phyloP scores from a whole-genome alignment of 106 monocot genomes.

The Phalaenopsis equestris region DNA sequence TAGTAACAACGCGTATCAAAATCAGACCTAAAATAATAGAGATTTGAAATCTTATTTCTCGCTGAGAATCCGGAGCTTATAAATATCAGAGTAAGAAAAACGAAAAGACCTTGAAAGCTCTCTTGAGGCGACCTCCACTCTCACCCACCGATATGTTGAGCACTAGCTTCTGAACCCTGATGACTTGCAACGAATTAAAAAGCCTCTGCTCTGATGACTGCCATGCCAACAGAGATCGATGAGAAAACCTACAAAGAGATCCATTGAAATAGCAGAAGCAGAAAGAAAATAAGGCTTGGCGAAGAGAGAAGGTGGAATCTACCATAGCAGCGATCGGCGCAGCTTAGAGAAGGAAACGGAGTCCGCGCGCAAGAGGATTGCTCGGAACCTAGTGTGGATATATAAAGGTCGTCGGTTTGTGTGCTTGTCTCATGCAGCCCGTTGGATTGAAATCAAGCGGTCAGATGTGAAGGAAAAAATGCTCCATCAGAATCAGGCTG shows the following conservation, averaged over 20 bases:
- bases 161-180: conserved; percentile 27
- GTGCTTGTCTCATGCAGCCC: not conserved
- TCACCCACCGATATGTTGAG: conserved; percentile 24
- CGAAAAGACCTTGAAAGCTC: conserved; percentile 15
- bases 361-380: not conserved
- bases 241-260: not conserved
- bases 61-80: not conserved
- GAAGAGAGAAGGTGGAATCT: not conserved
- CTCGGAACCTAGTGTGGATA: not conserved
- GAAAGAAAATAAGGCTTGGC: not conserved
- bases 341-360: not conserved
- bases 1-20: not conserved
- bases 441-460: conserved; percentile 1
- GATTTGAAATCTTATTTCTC: not conserved
- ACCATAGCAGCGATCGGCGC: not conserved
- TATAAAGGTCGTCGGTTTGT: not conserved
- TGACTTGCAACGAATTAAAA: conserved; percentile 14
- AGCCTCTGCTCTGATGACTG: conserved; percentile 21
- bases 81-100: not conserved
- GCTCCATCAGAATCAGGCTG: too few relatives aligned
- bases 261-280: not conserved
- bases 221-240: not conserved
- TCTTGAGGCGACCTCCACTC: conserved; percentile 26
- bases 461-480: too few relatives aligned
- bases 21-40: not conserved